Conservation (phyloP, 1,284 basidiomycete species). For the Ceratobasidium sp. region DNA sequence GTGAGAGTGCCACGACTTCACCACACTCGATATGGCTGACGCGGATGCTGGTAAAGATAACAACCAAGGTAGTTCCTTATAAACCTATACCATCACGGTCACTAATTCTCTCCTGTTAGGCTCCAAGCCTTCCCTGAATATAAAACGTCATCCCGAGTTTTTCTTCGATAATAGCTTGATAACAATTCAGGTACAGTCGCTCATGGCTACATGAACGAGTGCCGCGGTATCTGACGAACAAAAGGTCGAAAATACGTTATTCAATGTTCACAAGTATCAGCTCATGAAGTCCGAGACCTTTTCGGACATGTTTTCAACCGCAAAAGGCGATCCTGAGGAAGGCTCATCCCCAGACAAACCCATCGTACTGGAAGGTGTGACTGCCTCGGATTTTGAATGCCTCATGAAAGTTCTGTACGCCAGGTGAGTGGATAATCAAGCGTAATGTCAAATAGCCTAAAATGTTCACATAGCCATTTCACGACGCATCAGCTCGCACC, state of each 20-base stretch:
- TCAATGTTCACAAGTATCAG: slow-evolving; percentile 33
- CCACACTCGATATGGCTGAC: no score
- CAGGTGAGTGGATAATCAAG: not conserved
- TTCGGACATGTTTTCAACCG: slow-evolving; percentile 13
- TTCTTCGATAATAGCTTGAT: no score
- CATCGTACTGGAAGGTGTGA: slow-evolving; percentile 8
- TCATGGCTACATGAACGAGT: no score
- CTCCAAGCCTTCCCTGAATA: no score
- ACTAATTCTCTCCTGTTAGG: no score
- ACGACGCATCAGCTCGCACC: slow-evolving; percentile 4
- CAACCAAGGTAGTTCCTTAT: no score
- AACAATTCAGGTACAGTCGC: no score
- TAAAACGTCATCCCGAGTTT: no score
- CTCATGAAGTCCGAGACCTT: slow-evolving; percentile 32
- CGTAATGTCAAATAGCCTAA: not conserved
- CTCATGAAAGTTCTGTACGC: slow-evolving; percentile 21
- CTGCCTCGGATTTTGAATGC: slow-evolving; percentile 14
- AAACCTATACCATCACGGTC: no score
- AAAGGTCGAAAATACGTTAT: not conserved
- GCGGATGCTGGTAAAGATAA: no score
- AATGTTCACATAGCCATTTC: slow-evolving; percentile 3
- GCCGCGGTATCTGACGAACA: no score
- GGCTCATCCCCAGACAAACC: slow-evolving; percentile 17
- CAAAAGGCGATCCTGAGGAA: not conserved
- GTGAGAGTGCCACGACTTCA: no score